Evolutionary conservation across 257 asterid genomes (phyloP).

Genomic region (Ajuga chamaepitys): DNA sequence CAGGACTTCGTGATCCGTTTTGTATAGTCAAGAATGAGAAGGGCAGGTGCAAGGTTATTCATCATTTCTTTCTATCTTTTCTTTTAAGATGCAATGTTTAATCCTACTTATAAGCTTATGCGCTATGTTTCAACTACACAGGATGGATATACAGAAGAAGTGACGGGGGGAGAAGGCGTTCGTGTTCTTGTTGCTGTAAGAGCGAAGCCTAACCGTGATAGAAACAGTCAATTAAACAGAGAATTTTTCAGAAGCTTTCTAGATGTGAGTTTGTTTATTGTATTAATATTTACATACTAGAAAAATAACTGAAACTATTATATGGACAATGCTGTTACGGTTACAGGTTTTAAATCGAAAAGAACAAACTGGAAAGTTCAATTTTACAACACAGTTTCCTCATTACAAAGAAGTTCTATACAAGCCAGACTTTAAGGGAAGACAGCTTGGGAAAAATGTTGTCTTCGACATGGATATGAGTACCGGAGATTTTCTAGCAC

Average conservation of each 20-base stretch:
- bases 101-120: neutral
- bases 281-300: neutral
- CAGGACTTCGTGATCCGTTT: slow-evolving; percentile 63
- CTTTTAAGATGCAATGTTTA: neutral
- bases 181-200: slow-evolving; percentile 70
- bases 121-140: slow-evolving; percentile 13
- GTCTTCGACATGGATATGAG: slow-evolving; percentile 97
- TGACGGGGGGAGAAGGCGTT: slow-evolving; percentile 42
- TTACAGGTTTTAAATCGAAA: slow-evolving; percentile 57
- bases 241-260: slow-evolving; percentile 57
- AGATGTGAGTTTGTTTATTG: slow-evolving; percentile 38
- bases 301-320: neutral
- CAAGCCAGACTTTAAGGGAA: slow-evolving; percentile 50
- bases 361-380: slow-evolving; percentile 56
- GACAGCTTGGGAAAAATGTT: slow-evolving; percentile 46
- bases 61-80: neutral
- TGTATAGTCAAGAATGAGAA: slow-evolving; percentile 52
- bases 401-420: slow-evolving; percentile 35
- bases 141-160: slow-evolving; percentile 74
- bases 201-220: slow-evolving; percentile 58
- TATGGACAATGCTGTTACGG: neutral
- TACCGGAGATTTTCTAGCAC: slow-evolving; percentile 84
- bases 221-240: slow-evolving; percentile 34
- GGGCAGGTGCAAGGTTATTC: slow-evolving; percentile 71
- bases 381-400: slow-evolving; percentile 54